These are phyloP conservation scores for Gymnopus androsaceus DNA, from an alignment of 1,284 basidiomycete species.

Conservation along the genomic window DNA sequence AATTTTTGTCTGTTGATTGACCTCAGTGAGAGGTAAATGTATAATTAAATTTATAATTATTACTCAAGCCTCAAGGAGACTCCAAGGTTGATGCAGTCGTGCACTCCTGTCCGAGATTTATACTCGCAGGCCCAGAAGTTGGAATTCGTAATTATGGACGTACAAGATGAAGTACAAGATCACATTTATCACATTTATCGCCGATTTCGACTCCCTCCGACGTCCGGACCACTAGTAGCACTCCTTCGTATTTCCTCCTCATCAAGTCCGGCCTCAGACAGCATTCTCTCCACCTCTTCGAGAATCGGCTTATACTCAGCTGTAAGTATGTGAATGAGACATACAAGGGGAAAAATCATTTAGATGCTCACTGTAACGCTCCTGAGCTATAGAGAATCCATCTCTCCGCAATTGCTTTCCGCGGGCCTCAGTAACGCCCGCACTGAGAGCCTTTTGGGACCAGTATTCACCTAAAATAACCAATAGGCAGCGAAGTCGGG, in stretches of 20 bases:
- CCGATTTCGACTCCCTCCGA: constrained; percentile 54
- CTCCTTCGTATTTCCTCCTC: constrained; percentile 74
- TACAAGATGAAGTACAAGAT: too few relatives aligned
- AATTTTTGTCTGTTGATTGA: too few relatives aligned
- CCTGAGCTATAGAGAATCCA: constrained; percentile 75
- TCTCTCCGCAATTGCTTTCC: constrained; percentile 83
- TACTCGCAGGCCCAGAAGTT: too few relatives aligned
- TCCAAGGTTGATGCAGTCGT: too few relatives aligned
- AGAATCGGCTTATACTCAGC: constrained; percentile 78
- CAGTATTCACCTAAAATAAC: constrained; percentile 69
- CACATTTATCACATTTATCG: too few relatives aligned
- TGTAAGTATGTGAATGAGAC: constrained; percentile 26
- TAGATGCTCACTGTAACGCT: constrained; percentile 56
- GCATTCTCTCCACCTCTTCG: constrained; percentile 81
- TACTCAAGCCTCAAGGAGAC: too few relatives aligned
- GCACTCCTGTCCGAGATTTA: too few relatives aligned
- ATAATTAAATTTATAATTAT: too few relatives aligned
- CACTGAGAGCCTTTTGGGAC: constrained; percentile 69
- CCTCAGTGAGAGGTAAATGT: too few relatives aligned
- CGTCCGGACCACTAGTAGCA: constrained; percentile 41
- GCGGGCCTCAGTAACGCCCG: constrained; percentile 47
- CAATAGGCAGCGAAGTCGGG: neutral
- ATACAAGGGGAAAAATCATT: constrained; percentile 10
- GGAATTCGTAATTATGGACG: too few relatives aligned
- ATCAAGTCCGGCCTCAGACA: constrained; percentile 85